phyloP scores from a whole-genome alignment of 106 monocot species.

The Allium fistulosum region DNA sequence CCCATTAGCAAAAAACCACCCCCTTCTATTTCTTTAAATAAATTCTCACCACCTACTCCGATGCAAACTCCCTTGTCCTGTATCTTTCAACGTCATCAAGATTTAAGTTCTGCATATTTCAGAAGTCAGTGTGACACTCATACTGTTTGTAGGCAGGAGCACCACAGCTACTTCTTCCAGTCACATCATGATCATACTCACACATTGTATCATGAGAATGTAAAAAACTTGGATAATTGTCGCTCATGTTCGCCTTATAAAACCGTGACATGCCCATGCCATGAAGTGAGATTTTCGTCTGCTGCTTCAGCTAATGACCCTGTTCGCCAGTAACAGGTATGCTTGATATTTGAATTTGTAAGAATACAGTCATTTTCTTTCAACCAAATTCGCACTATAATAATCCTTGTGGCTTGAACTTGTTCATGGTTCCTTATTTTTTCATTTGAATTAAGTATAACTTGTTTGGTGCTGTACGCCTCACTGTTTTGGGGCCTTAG shows the following conservation, averaged over 20 bases:
- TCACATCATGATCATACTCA: constrained; percentile 31
- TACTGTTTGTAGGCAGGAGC: constrained; percentile 42
- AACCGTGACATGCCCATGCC: constrained; percentile 6
- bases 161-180: constrained; percentile 51
- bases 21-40: constrained; percentile 11
- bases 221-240: constrained; percentile 16
- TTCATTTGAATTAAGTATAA: no score
- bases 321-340: background rate
- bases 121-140: constrained; percentile 17
- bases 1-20: constrained; percentile 18
- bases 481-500: no score
- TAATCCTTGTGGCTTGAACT: no score
- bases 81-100: constrained; percentile 54
- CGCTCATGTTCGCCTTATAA: constrained; percentile 7
- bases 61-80: constrained; percentile 24
- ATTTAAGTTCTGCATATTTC: constrained; percentile 31
- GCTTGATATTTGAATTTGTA: no score
- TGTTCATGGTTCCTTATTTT: no score
- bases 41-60: constrained; percentile 6
- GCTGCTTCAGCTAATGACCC: constrained; percentile 8
- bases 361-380: no score
- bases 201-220: constrained; percentile 18
- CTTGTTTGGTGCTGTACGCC: no score
- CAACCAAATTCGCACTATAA: no score
- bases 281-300: constrained; percentile 9